Percentiles rank a stretch among this genome's conserved stretches.
Conservation (phyloP, 345 rosid species). For the Gossypium herbaceum region DNA sequence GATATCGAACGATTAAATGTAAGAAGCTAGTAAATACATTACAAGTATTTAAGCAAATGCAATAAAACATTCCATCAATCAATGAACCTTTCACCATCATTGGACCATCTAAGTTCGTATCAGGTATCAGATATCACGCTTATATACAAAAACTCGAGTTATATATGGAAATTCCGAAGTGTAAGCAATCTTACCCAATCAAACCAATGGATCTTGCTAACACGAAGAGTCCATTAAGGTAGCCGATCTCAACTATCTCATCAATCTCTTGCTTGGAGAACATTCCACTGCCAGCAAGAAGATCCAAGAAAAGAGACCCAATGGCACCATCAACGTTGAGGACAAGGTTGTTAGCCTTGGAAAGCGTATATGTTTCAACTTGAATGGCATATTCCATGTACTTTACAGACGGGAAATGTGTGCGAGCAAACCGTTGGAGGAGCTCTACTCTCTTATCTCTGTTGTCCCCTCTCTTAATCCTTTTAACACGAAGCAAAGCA, state of each 20-base stretch:
- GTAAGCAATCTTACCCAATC: slow-evolving; percentile 51
- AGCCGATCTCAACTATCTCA: slow-evolving; percentile 84
- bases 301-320: slow-evolving; percentile 93
- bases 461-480: slow-evolving; percentile 97
- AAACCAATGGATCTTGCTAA: slow-evolving; percentile 85
- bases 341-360: slow-evolving; percentile 80
- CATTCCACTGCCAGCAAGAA: slow-evolving; percentile 90
- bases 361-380: slow-evolving; percentile 80
- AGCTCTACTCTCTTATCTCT: slow-evolving; percentile 93
- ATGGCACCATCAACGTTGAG: slow-evolving; percentile 87
- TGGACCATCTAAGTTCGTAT: too few relatives aligned
- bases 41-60: neutral
- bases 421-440: slow-evolving; percentile 72
- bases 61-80: neutral
- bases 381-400: slow-evolving; percentile 88
- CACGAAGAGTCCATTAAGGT: slow-evolving; percentile 84
- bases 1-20: neutral
- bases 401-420: slow-evolving; percentile 85
- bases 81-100: neutral
- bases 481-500: slow-evolving; percentile 19
- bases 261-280: slow-evolving; percentile 90
- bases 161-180: slow-evolving; percentile 6
- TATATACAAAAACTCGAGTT: neutral
- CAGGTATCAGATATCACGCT: neutral
- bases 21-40: neutral